Percentiles rank a stretch among this genome's conserved stretches.
phyloP scores from a whole-genome alignment of 495 filamentous ascomycete genomes.

The Penicillium nucicola region DNA sequence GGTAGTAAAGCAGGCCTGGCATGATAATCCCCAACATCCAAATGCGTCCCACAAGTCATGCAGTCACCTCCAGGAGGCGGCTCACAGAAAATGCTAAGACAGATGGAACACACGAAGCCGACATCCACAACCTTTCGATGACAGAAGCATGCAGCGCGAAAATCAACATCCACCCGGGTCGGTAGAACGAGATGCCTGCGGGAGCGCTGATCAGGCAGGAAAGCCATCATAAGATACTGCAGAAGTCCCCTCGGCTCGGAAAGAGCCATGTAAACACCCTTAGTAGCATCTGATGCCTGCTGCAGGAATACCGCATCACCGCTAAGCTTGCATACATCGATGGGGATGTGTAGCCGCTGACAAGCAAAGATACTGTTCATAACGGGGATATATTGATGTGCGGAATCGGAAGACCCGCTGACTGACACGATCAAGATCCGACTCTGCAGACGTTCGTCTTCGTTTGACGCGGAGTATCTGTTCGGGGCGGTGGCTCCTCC shows the following conservation, averaged over 20 bases:
- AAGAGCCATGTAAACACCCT: slow-evolving; percentile 79
- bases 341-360: slow-evolving; percentile 75
- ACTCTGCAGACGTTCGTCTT: slow-evolving; percentile 57
- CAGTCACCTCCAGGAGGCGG: slow-evolving; percentile 67
- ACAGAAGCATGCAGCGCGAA: slow-evolving; percentile 95
- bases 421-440: slow-evolving; percentile 86
- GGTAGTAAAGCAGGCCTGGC: slow-evolving; percentile 71
- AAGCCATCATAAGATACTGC: slow-evolving; percentile 95
- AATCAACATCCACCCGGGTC: slow-evolving; percentile 85
- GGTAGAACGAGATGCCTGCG: slow-evolving; percentile 68
- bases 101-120: slow-evolving; percentile 93
- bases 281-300: slow-evolving; percentile 87
- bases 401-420: slow-evolving; percentile 76
- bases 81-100: slow-evolving; percentile 79
- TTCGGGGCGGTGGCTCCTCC: slow-evolving; percentile 26
- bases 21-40: slow-evolving; percentile 73
- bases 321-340: slow-evolving; percentile 84
- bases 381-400: slow-evolving; percentile 91
- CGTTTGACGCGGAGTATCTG: slow-evolving; percentile 38
- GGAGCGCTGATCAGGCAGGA: slow-evolving; percentile 70
- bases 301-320: slow-evolving; percentile 91
- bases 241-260: slow-evolving; percentile 65
- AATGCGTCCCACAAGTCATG: slow-evolving; percentile 83
- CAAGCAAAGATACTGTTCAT: slow-evolving; percentile 98
- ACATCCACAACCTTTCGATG: slow-evolving; percentile 88